Conservation (phyloP, 202 grass and related monocot genomes). For the Bolboschoenoplectus hybrid region DNA sequence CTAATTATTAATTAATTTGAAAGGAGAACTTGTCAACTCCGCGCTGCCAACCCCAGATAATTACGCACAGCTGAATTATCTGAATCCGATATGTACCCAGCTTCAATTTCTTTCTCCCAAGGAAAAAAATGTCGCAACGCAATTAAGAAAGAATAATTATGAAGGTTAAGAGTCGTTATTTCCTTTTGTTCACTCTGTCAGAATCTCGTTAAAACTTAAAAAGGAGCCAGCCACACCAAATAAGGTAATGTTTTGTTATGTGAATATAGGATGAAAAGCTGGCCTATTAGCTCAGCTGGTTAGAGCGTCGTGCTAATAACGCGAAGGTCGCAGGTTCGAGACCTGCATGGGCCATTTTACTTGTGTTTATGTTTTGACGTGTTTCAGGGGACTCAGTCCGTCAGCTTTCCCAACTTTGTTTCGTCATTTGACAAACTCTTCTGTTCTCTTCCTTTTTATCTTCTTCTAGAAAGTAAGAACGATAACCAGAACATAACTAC, state of each 20-base stretch:
- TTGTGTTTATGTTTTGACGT: background rate
- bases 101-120: background rate
- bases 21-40: background rate
- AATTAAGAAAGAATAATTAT: too few relatives aligned
- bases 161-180: too few relatives aligned
- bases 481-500: background rate
- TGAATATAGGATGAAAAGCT: too few relatives aligned
- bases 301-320: slow-evolving; percentile 99
- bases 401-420: background rate
- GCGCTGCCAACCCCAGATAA: too few relatives aligned
- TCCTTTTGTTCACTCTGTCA: too few relatives aligned
- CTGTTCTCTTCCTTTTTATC: background rate
- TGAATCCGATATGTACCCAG: too few relatives aligned
- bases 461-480: background rate
- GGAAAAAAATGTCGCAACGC: too few relatives aligned
- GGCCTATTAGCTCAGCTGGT: slow-evolving; percentile 99
- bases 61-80: too few relatives aligned
- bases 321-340: slow-evolving; percentile 98
- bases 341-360: slow-evolving; percentile 79
- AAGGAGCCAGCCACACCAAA: too few relatives aligned
- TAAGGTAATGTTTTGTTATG: too few relatives aligned
- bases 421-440: background rate
- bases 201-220: too few relatives aligned
- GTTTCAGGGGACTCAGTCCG: background rate
- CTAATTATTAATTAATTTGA: background rate